phyloP scores from a whole-genome alignment of 768 basidiomycete genomes.

The Leccinum pellstonianum region DNA sequence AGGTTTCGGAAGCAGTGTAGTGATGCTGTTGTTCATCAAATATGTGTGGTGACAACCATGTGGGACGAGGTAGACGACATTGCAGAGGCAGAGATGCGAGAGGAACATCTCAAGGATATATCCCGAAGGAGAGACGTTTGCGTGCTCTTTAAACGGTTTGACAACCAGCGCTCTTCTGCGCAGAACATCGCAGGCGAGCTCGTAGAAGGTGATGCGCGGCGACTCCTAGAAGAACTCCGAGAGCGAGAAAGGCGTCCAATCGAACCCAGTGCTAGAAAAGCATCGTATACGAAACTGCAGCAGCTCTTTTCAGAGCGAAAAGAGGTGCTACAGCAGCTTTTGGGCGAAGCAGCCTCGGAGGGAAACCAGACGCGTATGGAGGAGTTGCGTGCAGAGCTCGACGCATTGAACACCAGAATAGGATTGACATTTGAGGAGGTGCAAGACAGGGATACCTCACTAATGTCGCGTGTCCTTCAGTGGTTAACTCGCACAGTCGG shows the following conservation, averaged over 20 bases:
- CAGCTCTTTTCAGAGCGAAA: constrained; percentile 2
- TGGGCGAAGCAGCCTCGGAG: not conserved
- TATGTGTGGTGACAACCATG: constrained; percentile 12
- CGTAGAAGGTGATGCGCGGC: not conserved
- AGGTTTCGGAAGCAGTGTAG: constrained; percentile 2
- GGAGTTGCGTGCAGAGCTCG: constrained; percentile 4
- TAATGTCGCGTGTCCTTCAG: not conserved
- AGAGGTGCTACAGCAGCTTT: not conserved
- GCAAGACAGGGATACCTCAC: not conserved
- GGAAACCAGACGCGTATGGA: not conserved
- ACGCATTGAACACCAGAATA: constrained; percentile 1
- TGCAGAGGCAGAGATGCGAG: not conserved
- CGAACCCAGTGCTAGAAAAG: not conserved
- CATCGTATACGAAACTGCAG: constrained; percentile 1
- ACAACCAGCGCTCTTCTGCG: constrained; percentile 3
- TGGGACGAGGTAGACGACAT: constrained; percentile 6
- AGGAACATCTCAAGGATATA: not conserved
- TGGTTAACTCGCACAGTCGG: constrained; percentile 1
- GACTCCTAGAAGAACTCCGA: constrained; percentile 3
- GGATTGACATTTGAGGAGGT: constrained; percentile 1
- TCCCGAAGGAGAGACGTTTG: not conserved
- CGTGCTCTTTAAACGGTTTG: constrained; percentile 5
- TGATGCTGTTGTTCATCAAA: not conserved
- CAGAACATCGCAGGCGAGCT: constrained; percentile 1
- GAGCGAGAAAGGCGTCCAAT: not conserved